Conservation (phyloP, 1,284 basidiomycete species). For the Tilletia caries region DNA sequence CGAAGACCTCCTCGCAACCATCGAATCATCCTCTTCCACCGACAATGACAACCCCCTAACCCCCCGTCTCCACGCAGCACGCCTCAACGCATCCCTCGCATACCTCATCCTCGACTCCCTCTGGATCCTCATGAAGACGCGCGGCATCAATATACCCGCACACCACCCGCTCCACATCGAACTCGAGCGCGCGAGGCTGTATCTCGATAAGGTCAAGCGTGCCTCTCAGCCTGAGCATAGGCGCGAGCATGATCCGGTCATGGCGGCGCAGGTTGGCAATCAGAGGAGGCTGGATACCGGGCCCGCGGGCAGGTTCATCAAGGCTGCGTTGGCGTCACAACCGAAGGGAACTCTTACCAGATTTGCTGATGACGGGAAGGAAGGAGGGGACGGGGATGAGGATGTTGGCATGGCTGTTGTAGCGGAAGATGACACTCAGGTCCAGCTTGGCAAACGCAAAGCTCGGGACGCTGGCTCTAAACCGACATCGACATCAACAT, state of each 20-base stretch:
- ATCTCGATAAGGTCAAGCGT: constrained; percentile 5
- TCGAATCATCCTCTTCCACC: neutral
- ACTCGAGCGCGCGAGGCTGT: neutral
- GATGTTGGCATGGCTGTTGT: neutral
- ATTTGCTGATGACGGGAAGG: neutral
- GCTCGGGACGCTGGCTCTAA: neutral
- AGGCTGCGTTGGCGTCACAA: neutral
- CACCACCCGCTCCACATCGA: neutral
- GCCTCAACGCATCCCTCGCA: neutral
- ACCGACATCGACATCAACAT: neutral
- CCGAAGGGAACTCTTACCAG: constrained; percentile 3
- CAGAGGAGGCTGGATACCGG: neutral
- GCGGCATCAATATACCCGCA: neutral
- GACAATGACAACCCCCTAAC: neutral
- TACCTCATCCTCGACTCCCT: constrained; percentile 11
- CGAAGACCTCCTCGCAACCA: constrained; percentile 4
- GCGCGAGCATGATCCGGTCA: neutral
- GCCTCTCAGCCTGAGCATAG: neutral
- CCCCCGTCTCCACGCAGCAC: constrained; percentile 1
- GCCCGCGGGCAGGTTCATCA: neutral
- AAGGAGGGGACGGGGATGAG: neutral
- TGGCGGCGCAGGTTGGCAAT: neutral
- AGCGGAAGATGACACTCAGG: neutral
- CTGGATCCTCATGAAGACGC: constrained; percentile 13
- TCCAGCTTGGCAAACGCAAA: neutral